Percentiles rank a stretch among this genome's conserved stretches.
Evolutionary conservation across 768 basidiomycete species (phyloP).

Genomic region (Agaricus subrufescens): DNA sequence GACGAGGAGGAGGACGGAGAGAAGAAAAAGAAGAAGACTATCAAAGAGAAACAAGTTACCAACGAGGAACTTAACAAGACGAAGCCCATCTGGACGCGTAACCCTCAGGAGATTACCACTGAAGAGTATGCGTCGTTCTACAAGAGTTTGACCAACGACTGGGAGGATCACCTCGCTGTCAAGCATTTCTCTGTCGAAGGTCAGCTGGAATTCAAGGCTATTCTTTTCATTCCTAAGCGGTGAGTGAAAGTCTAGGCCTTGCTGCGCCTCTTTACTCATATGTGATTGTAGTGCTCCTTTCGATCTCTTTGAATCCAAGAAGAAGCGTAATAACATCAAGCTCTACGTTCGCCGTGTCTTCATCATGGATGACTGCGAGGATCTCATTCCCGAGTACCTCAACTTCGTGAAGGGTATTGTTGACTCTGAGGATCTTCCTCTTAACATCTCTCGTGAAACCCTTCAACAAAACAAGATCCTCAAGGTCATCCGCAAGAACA

Average conservation of each 20-base stretch:
- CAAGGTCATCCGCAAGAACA: slow-evolving; percentile 99
- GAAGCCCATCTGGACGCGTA: slow-evolving; percentile 99
- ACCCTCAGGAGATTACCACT: slow-evolving; percentile 86
- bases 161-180: slow-evolving; percentile 99
- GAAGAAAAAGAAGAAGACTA: slow-evolving; percentile 91
- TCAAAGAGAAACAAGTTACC: slow-evolving; percentile 82
- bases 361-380: slow-evolving; percentile 99
- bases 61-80: slow-evolving; percentile 99
- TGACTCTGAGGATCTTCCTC: slow-evolving; percentile 98
- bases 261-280: not conserved
- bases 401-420: slow-evolving; percentile 99
- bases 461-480: slow-evolving; percentile 99
- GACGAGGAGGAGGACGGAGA: slow-evolving; percentile 85
- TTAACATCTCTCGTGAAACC: slow-evolving; percentile 99
- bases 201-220: slow-evolving; percentile 99
- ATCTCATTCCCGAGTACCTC: slow-evolving; percentile 98
- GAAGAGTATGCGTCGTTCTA: slow-evolving; percentile 98
- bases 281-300: slow-evolving; percentile 75
- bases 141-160: slow-evolving; percentile 99
- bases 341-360: slow-evolving; percentile 99
- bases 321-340: slow-evolving; percentile 99
- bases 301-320: slow-evolving; percentile 99
- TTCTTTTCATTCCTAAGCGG: slow-evolving; percentile 97
- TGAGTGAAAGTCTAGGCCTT: slow-evolving; percentile 27
- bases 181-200: slow-evolving; percentile 99